Conservation (phyloP, 805 yeast species). For the Starmerella geochares region DNA sequence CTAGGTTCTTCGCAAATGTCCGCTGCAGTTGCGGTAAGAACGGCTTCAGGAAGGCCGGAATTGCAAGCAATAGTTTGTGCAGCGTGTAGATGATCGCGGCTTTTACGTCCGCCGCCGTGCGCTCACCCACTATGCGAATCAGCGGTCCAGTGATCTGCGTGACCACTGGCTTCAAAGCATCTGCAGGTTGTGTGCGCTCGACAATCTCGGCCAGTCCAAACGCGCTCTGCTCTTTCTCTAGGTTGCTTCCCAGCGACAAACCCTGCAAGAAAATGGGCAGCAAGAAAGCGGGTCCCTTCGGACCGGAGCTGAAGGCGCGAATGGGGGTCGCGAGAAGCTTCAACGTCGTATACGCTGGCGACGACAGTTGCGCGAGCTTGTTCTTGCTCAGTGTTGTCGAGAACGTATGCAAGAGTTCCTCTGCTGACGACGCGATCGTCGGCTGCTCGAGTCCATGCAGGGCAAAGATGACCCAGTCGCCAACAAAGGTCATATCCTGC, state of each 20-base stretch:
- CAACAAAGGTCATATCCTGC: constrained; percentile 49
- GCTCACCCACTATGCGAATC: constrained; percentile 95
- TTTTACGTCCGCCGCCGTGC: constrained; percentile 82
- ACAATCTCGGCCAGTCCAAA: constrained; percentile 80
- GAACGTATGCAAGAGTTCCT: constrained; percentile 48
- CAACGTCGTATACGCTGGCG: constrained; percentile 70
- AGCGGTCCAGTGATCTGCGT: constrained; percentile 94
- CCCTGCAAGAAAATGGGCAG: constrained; percentile 91
- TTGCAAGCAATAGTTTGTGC: constrained; percentile 63
- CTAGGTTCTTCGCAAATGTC: constrained; percentile 83
- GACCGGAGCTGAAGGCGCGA: constrained; percentile 51
- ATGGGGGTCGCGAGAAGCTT: constrained; percentile 53
- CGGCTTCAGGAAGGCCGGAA: constrained; percentile 86
- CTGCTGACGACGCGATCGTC: constrained; percentile 42
- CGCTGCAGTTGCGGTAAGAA: constrained; percentile 96
- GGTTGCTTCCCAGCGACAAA: constrained; percentile 80
- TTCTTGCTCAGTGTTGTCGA: constrained; percentile 60
- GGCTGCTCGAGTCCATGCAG: constrained; percentile 44
- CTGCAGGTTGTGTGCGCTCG: constrained; percentile 72
- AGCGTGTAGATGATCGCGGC: constrained; percentile 86
- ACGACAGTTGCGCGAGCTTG: constrained; percentile 62
- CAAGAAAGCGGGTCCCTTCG: constrained; percentile 76
- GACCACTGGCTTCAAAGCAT: constrained; percentile 67
- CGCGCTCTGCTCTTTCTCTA: constrained; percentile 78
- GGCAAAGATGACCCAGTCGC: constrained; percentile 63